Evolutionary conservation across 768 basidiomycete genomes (phyloP).

Genomic region (Kockovaella imperatae): DNA sequence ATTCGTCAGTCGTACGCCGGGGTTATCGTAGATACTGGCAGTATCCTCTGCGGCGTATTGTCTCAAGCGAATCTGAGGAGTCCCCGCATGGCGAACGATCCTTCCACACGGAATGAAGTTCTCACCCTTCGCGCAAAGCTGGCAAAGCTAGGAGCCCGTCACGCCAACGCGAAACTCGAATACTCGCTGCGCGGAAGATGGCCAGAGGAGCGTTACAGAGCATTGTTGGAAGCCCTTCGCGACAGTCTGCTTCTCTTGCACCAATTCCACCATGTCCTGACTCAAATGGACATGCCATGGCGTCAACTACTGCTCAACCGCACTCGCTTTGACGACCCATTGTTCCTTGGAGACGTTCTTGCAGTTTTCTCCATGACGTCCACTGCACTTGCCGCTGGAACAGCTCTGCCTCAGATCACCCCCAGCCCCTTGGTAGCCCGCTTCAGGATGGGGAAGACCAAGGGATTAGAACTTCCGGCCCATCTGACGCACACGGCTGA

Average conservation of each 20-base stretch:
- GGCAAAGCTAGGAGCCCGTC: slow-evolving; percentile 46
- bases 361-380: slow-evolving; percentile 82
- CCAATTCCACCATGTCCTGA: slow-evolving; percentile 64
- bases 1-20: slow-evolving; percentile 65
- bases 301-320: slow-evolving; percentile 64
- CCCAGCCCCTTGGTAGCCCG: slow-evolving; percentile 56
- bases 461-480: slow-evolving; percentile 59
- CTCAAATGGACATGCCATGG: slow-evolving; percentile 70
- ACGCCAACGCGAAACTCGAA: slow-evolving; percentile 45
- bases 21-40: slow-evolving; percentile 59
- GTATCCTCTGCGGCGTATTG: slow-evolving; percentile 66
- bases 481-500: slow-evolving; percentile 67
- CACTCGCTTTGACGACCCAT: slow-evolving; percentile 65
- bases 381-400: slow-evolving; percentile 63
- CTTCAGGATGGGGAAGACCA: slow-evolving; percentile 46
- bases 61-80: slow-evolving; percentile 59
- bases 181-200: slow-evolving; percentile 67
- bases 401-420: slow-evolving; percentile 75
- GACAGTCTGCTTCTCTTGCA: slow-evolving; percentile 63
- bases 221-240: slow-evolving; percentile 45
- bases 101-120: slow-evolving; percentile 57
- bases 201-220: slow-evolving; percentile 67
- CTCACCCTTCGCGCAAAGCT: slow-evolving; percentile 69
- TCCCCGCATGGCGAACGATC: slow-evolving; percentile 49
- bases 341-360: slow-evolving; percentile 76